These are phyloP conservation scores for Eucalyptus decipiens DNA, from an alignment of 345 rosid species.

Conservation along the genomic window DNA sequence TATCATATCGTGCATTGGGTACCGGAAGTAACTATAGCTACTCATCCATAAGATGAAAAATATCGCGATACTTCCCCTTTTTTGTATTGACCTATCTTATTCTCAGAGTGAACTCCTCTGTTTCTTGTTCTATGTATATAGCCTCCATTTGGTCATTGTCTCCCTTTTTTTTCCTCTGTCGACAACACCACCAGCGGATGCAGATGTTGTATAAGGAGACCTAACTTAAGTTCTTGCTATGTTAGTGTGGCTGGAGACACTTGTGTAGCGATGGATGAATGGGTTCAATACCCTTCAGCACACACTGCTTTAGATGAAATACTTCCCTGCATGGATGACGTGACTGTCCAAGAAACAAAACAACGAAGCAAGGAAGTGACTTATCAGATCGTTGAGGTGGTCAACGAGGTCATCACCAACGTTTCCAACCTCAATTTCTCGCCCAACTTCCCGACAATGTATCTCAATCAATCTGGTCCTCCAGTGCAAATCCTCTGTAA, in stretches of 20 bases:
- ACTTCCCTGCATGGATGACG: constrained; percentile 74
- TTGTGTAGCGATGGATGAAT: constrained; percentile 79
- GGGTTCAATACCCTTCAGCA: constrained; percentile 72
- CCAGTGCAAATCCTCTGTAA: constrained; percentile 79
- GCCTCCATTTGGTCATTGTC: not conserved
- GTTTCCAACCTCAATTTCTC: constrained; percentile 89
- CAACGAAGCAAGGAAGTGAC: constrained; percentile 62
- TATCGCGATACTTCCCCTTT: not conserved
- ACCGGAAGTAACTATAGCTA: not conserved
- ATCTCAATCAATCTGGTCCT: constrained; percentile 91
- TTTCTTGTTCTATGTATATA: not conserved
- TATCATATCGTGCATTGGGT: not conserved
- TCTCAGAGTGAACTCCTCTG: not conserved
- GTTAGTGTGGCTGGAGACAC: constrained; percentile 77
- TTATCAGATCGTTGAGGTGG: constrained; percentile 58
- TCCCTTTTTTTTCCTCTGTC: not conserved
- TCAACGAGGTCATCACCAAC: constrained; percentile 86
- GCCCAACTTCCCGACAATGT: constrained; percentile 62
- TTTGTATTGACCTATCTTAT: not conserved
- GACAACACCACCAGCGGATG: not conserved
- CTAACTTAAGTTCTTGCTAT: not conserved
- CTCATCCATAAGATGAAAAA: not conserved
- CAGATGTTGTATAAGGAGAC: not conserved
- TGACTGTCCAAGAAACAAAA: constrained; percentile 72
- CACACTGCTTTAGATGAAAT: constrained; percentile 82